Base-by-base conservation (phyloP, 1,284 basidiomycete genomes). In the Papiliotrema laurentii region DNA sequence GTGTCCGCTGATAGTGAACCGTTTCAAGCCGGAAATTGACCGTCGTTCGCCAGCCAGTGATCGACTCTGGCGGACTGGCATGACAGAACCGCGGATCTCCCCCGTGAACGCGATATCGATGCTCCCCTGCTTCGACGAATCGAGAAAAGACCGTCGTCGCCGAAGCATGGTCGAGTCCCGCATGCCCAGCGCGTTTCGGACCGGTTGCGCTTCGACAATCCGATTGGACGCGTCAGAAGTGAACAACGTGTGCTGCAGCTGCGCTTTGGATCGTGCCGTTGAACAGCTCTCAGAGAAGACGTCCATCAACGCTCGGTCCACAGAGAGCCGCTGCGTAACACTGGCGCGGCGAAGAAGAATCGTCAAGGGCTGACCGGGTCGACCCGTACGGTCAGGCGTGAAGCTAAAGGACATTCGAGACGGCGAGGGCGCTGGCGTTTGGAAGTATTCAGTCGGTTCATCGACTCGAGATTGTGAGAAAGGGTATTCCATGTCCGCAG, bases 281-380 rank as follows among this genome's bases (percentile, higher is more conserved):
- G 70, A 62, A 38, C 69, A 69, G 16, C 61, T 58, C 26, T 75
- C 74, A 6, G 72, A 75, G 45, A 75, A 67, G 37, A 77, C 60
- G 49, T 77, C 75, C 6, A 59, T 51, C 4, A 77, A 59, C 0
- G 68, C 63, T 5, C 70, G 61, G 54, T 77, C 75, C 45, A 77
- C 71, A 6, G 66, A 56, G 25, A 81, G 77, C 19, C 89, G 82
- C 27, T 84, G 82, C 28, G 80, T 77, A 14, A 80, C 74, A 6
- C 87, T 84, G 9, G 83, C 82, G 9, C 87, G 82, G 27, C 83
- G 80, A 47, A 88, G 81, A 33, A 85, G 75, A 41, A 87, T 79
- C 3, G 81, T 82, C 24, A 81, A 78, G 11, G 77, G 73, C 47
- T 38, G 53, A 27, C 21, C 40, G 5, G 50, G 43, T 30, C 49